Conservation (phyloP, 345 rosid species). For the Eucalyptus erythrocorys region DNA sequence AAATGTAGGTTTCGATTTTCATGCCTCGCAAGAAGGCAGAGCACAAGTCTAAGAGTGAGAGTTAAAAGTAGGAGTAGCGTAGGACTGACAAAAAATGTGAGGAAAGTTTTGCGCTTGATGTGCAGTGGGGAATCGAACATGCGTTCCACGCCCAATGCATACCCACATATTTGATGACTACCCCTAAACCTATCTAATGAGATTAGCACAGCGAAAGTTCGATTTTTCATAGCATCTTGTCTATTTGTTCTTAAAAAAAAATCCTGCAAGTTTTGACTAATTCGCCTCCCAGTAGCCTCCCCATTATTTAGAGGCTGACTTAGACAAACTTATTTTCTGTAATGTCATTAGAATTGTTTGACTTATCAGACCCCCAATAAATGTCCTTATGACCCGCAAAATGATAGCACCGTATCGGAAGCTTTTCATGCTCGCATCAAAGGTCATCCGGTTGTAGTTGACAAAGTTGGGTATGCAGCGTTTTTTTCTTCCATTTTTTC, state of each 20-base stretch:
- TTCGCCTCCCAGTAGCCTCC: background rate
- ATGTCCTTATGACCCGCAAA: background rate
- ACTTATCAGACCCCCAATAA: background rate
- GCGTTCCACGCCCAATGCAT: background rate
- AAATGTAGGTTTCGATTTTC: accelerated
- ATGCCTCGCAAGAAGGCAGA: accelerated
- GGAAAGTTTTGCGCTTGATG: background rate
- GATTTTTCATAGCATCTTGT: background rate
- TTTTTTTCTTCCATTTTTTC: accelerated
- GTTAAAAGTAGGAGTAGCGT: no score
- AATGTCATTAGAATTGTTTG: background rate
- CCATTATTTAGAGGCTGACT: background rate
- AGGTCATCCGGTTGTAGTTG: background rate
- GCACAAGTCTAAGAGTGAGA: no score
- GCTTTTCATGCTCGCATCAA: background rate
- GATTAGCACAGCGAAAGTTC: no score
- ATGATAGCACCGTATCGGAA: background rate
- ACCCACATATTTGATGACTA: no score
- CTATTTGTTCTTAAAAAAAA: background rate
- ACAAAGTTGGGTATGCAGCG: background rate
- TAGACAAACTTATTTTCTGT: background rate
- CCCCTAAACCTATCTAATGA: no score
- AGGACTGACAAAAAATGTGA: background rate
- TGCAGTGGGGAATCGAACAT: background rate
- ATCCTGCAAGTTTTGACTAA: background rate